A percentile compares a stretch with the other conserved stretches of the same genome.
Evolutionary conservation across 176 grass and related monocot genomes (phyloP).

Genomic region (Hyparrhenia diplandra): DNA sequence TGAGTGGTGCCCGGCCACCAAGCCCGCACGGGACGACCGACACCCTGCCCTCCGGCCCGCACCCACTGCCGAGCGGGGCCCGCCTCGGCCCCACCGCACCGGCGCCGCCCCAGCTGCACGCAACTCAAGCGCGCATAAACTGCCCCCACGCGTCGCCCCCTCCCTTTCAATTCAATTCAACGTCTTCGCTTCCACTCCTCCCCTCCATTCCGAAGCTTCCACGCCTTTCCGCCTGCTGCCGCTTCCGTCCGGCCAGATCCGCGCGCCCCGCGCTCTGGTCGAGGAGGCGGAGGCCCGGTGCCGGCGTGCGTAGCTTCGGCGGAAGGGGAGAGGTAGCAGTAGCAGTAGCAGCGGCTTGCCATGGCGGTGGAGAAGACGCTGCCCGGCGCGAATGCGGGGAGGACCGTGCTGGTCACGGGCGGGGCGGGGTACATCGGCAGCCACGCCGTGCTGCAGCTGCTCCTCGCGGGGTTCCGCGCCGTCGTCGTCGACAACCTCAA

Average conservation of each 20-base stretch:
- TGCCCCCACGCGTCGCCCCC: neutral
- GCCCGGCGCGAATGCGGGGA: constrained; percentile 1
- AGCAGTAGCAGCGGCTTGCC: neutral
- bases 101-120: neutral
- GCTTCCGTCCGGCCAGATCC: constrained; percentile 17
- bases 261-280: constrained; percentile 24
- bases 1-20: constrained; percentile 22
- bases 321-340: neutral
- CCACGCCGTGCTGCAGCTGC: constrained; percentile 80
- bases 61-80: constrained; percentile 1
- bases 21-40: neutral
- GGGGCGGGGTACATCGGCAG: constrained; percentile 88
- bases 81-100: neutral
- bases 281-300: neutral
- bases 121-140: neutral
- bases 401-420: constrained; percentile 70
- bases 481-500: constrained; percentile 73
- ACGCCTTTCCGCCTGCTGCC: neutral
- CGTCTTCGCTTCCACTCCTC: neutral
- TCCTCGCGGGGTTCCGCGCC: constrained; percentile 57
- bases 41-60: neutral
- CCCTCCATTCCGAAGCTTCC: constrained; percentile 21
- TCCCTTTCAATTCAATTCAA: neutral
- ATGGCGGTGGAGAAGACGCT: constrained; percentile 43
- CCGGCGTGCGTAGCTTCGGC: neutral